Evolutionary conservation across 352 stramenopile genomes (phyloP).

Genomic region (Saprolegnia diclina): DNA sequence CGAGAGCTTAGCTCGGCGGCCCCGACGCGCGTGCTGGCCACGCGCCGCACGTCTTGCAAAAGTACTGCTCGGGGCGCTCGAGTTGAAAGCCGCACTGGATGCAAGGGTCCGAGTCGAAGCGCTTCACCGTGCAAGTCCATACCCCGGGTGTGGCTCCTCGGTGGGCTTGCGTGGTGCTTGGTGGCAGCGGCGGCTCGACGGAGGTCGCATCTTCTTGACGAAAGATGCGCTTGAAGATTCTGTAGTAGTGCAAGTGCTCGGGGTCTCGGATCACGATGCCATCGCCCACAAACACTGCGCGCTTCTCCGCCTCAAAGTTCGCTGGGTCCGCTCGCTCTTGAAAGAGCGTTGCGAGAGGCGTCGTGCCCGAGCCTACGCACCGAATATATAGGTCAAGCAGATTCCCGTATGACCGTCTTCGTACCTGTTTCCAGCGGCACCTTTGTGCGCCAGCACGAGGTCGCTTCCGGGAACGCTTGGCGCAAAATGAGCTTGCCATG

Average conservation of each 20-base stretch:
- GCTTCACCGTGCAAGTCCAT: constrained; percentile 34
- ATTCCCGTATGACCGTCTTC: neutral
- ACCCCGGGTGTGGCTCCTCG: neutral
- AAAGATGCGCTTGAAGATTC: constrained; percentile 49
- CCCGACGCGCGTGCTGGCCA: constrained; percentile 41
- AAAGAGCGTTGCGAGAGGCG: constrained; percentile 51
- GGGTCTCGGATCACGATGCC: constrained; percentile 52
- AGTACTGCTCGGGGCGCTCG: constrained; percentile 42
- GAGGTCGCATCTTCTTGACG: constrained; percentile 30
- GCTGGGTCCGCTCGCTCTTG: constrained; percentile 35
- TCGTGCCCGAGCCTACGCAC: constrained; percentile 64
- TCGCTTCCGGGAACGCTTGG: constrained; percentile 76
- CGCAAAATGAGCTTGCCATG: constrained; percentile 80
- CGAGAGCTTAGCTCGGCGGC: neutral
- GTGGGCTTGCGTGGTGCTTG: neutral
- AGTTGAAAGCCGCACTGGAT: constrained; percentile 40
- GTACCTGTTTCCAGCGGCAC: constrained; percentile 66
- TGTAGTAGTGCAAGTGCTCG: constrained; percentile 66
- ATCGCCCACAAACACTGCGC: constrained; percentile 34
- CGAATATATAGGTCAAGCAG: neutral
- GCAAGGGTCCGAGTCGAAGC: constrained; percentile 33
- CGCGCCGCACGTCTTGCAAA: constrained; percentile 47
- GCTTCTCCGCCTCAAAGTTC: constrained; percentile 42
- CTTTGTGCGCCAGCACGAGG: constrained; percentile 79
- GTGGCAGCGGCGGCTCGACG: neutral